Conservation (phyloP, 768 basidiomycete species). For the Rubroboletus pulcherrimus region DNA sequence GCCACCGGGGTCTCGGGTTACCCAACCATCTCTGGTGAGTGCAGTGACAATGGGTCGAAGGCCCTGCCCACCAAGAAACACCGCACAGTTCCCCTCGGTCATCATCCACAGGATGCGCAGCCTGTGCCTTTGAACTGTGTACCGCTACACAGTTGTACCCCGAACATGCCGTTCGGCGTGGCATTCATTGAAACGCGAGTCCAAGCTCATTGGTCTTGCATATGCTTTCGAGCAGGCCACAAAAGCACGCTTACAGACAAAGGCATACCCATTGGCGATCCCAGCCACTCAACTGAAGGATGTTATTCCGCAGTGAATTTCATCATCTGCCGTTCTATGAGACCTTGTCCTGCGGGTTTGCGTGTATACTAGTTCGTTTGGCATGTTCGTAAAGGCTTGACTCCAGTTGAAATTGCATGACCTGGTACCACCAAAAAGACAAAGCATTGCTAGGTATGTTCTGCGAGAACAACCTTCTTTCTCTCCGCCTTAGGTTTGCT, state of each 20-base stretch:
- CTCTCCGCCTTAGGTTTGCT: conserved; percentile 88
- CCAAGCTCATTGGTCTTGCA: conserved; percentile 51
- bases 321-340: not conserved
- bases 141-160: conserved; percentile 30
- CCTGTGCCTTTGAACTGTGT: conserved; percentile 41
- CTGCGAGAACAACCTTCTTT: conserved; percentile 80
- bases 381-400: not conserved
- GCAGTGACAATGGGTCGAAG: not conserved
- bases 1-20: conserved; percentile 57
- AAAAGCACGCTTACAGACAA: conserved; percentile 44
- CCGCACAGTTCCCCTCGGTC: conserved; percentile 51
- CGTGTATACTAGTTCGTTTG: conserved; percentile 2
- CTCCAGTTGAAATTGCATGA: conserved; percentile 6
- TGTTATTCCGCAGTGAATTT: conserved; percentile 22
- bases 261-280: conserved; percentile 49
- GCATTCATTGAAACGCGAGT: conserved; percentile 61
- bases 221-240: conserved; percentile 69
- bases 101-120: conserved; percentile 45
- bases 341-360: not conserved
- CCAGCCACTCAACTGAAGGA: conserved; percentile 50
- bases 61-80: conserved; percentile 2
- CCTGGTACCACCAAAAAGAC: conserved; percentile 10
- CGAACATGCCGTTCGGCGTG: conserved; percentile 59
- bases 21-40: conserved; percentile 59
- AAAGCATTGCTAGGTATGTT: conserved; percentile 48